Evolutionary conservation across 1,139 yeast genomes (phyloP).

Genomic region (Hyphopichia wangnamkhiaoensis): DNA sequence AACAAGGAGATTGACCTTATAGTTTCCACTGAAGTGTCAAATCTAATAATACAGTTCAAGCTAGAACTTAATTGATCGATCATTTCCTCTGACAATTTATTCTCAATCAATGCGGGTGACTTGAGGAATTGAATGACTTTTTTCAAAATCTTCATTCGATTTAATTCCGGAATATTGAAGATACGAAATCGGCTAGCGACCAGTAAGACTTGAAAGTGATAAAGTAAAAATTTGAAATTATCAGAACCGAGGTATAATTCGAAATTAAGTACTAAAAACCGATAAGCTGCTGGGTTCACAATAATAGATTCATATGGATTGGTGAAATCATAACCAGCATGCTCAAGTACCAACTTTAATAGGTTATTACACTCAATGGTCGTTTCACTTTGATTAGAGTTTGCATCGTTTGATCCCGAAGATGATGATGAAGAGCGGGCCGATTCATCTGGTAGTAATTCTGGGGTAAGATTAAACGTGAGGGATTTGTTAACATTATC

Average conservation of each 20-base stretch:
- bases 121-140: constrained; percentile 55
- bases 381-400: constrained; percentile 3
- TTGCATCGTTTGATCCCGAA: not conserved
- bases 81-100: constrained; percentile 12
- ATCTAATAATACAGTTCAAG: constrained; percentile 21
- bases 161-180: constrained; percentile 52
- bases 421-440: not conserved
- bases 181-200: constrained; percentile 49
- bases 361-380: constrained; percentile 11
- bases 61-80: constrained; percentile 21
- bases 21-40: constrained; percentile 41
- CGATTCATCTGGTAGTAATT: not conserved
- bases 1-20: constrained; percentile 36
- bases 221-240: constrained; percentile 50
- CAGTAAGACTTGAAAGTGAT: constrained; percentile 57
- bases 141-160: constrained; percentile 54
- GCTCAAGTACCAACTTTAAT: constrained; percentile 22
- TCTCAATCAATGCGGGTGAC: constrained; percentile 19
- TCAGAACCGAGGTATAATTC: constrained; percentile 39
- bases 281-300: constrained; percentile 29
- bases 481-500: constrained; percentile 21
- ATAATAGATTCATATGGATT: constrained; percentile 31
- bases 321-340: constrained; percentile 26
- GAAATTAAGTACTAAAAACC: constrained; percentile 33
- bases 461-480: constrained; percentile 11